Evolutionary conservation across 2,329 filamentous ascomycete species (phyloP).

Genomic region (Diatrype stigma): DNA sequence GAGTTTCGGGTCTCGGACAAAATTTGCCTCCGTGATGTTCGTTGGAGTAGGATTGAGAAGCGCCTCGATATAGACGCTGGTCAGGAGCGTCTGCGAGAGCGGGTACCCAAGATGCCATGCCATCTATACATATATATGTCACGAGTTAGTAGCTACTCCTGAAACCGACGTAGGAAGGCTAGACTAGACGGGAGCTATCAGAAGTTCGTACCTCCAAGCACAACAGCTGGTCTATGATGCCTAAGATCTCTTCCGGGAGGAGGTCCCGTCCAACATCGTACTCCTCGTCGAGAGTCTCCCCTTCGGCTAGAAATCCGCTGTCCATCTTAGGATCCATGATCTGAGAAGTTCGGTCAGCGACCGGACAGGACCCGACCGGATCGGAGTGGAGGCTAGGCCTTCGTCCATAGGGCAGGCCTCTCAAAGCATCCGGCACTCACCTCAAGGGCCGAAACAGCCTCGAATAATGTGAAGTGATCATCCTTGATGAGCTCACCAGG

Average conservation of each 20-base stretch:
- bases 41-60: slow-evolving; percentile 68
- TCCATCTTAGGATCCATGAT: slow-evolving; percentile 99
- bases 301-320: slow-evolving; percentile 75
- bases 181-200: no score
- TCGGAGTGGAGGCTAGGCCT: slow-evolving; percentile 10
- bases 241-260: slow-evolving; percentile 75
- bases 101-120: slow-evolving; percentile 97
- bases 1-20: slow-evolving; percentile 38
- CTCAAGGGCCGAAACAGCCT: slow-evolving; percentile 85
- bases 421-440: slow-evolving; percentile 31
- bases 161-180: neutral
- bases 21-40: slow-evolving; percentile 61
- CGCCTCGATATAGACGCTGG: slow-evolving; percentile 83
- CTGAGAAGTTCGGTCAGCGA: slow-evolving; percentile 41
- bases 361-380: slow-evolving; percentile 1
- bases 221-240: slow-evolving; percentile 89
- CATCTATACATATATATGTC: slow-evolving; percentile 71
- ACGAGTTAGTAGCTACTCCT: neutral
- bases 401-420: neutral
- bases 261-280: slow-evolving; percentile 70
- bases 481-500: slow-evolving; percentile 89
- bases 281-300: slow-evolving; percentile 77
- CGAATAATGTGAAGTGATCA: slow-evolving; percentile 89
- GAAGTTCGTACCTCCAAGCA: slow-evolving; percentile 68
- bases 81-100: slow-evolving; percentile 90